Evolutionary conservation across 2,329 filamentous ascomycete species (phyloP), one percentile per base, ranked within the genome.

Genomic region (Penicillium sp.): DNA sequence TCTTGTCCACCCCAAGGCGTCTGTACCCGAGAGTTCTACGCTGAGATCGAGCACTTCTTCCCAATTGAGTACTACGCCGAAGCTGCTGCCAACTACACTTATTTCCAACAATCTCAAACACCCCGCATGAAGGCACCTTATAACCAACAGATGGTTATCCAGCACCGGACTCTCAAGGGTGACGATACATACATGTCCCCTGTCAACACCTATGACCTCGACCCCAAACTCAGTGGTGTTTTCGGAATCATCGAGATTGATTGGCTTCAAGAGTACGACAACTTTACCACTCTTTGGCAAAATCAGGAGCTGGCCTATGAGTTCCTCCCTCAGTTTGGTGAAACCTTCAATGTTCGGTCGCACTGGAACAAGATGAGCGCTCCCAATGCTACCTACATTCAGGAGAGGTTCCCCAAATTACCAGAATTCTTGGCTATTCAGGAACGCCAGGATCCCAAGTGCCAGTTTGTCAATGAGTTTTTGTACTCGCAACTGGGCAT

Each of bases 31-130:
- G 44, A 49, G 10, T 60, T 58, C 54, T 53, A 53, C 31, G 55
- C 49, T n/a, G 49, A 60, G 37, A 52, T 58, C 47, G 55, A 60
- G 46, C 57, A 60, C 42, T 58, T 60, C 51, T 45, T 56, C 35
- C 55, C 57, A 3, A 52, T 57, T 10, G 57, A 60, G 44, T 25
- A 50, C 29, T 46, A 52, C 43, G 48, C 49, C 6, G 54, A 50
- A 12, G 51, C 47, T 5, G 55, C 49, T 2, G 33, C 35, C 33
- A 49, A 60, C 46, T 60, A 59, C 28, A 52, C 44, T 13, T 42
- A 37, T 7, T 54, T 44, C 31, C 50, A 50, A 9, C 44, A 52
- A 24, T 46, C 46, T n/a, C 50, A 57, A 42, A 47, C 54, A 4
- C 48, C 50, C 15, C 40, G 47, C 15, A 55, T 58, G 56, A 51